These are phyloP conservation scores for Canavalia ensiformis DNA, from an alignment of 306 rosid species.

Conservation along the genomic window DNA sequence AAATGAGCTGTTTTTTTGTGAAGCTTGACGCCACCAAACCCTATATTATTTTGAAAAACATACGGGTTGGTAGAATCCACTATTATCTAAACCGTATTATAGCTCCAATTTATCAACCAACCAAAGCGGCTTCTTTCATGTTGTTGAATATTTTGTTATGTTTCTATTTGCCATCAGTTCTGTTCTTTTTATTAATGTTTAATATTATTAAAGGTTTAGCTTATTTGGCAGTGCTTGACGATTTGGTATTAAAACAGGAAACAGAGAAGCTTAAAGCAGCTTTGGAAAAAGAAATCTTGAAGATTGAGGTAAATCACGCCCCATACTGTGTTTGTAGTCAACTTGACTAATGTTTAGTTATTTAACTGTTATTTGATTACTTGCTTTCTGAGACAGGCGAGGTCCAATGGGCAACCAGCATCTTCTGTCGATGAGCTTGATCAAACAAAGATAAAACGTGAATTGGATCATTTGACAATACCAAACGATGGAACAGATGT, in stretches of 20 bases:
- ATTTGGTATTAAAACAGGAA: conserved; percentile 73
- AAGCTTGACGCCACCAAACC: conserved; percentile 18
- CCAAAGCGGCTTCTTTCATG: conserved; percentile 38
- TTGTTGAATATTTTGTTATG: conserved; percentile 18
- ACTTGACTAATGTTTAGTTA: conserved; percentile 35
- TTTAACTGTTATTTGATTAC: conserved; percentile 27
- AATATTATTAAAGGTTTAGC: conserved; percentile 30
- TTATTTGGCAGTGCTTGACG: conserved; percentile 41
- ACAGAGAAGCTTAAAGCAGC: conserved; percentile 76
- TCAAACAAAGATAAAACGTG: conserved; percentile 62
- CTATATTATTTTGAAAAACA: conserved; percentile 30
- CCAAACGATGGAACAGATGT: conserved; percentile 95
- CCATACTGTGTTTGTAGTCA: conserved; percentile 34
- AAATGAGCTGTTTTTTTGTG: conserved; percentile 3
- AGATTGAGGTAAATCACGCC: conserved; percentile 72
- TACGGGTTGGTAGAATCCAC: neutral
- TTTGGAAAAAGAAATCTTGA: conserved; percentile 71
- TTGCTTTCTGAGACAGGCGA: conserved; percentile 66
- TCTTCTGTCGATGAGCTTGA: conserved; percentile 64
- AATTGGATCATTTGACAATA: conserved; percentile 69
- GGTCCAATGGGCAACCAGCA: conserved; percentile 60
- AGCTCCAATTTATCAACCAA: neutral
- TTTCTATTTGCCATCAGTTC: conserved; percentile 34
- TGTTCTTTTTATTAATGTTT: conserved; percentile 10
- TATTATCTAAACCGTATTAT: conserved; percentile 21